These are phyloP conservation scores for Mycena chlorophos DNA, from an alignment of 768 basidiomycete species.

Conservation along the genomic window DNA sequence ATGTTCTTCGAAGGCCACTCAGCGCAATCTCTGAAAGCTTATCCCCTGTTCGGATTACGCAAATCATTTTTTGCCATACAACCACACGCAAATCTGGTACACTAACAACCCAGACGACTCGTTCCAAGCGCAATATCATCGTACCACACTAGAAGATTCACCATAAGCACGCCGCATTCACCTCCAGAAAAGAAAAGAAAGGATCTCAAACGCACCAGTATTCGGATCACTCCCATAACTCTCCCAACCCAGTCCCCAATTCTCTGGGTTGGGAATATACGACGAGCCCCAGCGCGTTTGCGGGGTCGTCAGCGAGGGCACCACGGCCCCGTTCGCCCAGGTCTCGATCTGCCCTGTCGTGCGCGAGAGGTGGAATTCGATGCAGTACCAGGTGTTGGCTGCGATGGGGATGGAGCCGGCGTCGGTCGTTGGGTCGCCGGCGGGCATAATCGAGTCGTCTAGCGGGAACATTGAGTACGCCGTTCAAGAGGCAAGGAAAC, in stretches of 20 bases:
- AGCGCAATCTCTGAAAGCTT: no score
- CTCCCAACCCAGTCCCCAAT: slow-evolving; percentile 25
- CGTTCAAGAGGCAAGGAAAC: slow-evolving; percentile 10
- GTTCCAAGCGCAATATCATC: slow-evolving; percentile 24
- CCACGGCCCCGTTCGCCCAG: slow-evolving; percentile 20
- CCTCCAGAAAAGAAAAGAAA: not conserved
- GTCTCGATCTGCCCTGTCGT: slow-evolving; percentile 22
- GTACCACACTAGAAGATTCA: slow-evolving; percentile 21
- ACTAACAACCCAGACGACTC: slow-evolving; percentile 23
- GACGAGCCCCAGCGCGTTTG: slow-evolving; percentile 24
- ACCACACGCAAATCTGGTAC: no score
- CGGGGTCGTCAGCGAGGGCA: slow-evolving; percentile 22
- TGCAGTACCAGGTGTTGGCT: slow-evolving; percentile 25
- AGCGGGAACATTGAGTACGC: not conserved
- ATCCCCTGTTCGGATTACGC: no score
- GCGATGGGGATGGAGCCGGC: slow-evolving; percentile 22
- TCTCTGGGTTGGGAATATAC: slow-evolving; percentile 21
- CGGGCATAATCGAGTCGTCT: slow-evolving; percentile 27
- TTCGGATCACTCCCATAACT: slow-evolving; percentile 21
- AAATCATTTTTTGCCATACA: no score
- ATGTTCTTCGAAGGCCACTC: no score
- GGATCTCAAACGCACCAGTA: slow-evolving; percentile 19
- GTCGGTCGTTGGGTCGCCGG: slow-evolving; percentile 20
- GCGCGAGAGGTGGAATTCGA: slow-evolving; percentile 24
- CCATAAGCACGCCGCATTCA: not conserved